Evolutionary conservation across 2,329 filamentous ascomycete species (phyloP), one percentile per base, ranked within the genome.

Genomic region (Exutisphaerella laricina): DNA sequence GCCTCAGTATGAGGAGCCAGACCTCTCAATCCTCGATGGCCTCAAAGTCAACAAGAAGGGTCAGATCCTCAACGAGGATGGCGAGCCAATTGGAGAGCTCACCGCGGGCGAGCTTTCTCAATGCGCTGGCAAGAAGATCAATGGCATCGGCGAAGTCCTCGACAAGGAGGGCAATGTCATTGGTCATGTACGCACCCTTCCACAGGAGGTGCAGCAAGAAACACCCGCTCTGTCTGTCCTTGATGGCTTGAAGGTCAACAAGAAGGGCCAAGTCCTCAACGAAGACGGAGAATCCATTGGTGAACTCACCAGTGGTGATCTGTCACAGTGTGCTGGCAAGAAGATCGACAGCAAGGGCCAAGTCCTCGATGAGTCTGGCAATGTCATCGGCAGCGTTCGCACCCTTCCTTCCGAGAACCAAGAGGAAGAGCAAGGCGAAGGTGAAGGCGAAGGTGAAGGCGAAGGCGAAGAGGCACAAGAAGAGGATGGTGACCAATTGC

Each of bases 91-190:
- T 51, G 74, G 72, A 22, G 70, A 74, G 54, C 70, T 77, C 30
- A 59, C 63, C 29, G 72, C 75, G 51, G 80, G 81, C 30, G 74
- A 82, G 39, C 62, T 82, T 9, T 63, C 72, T 10, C 77, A 81
- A 49, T 82, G 79, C 49, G 76, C 80, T 13, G 73, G 80, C 45
- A 81, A 80, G 66, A 82, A 81, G 62, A 68, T 80, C 53, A 80
- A 83, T 51, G 73, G 72, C 46, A 70, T 80, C 62, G 79, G 79
- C 14, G 79, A 82, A 55, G 77, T 83, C 43, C 70, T 81, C 57
- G 79, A 81, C 59, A 78, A 73, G 59, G 73, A 78, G 33, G 79
- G 79, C 32, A 79, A 80, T 31, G 70, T 83, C 49, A 72, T 83
- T 48, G 80, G 79, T 29, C 75, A 74, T 50, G 76, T 80, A 49